phyloP scores from a whole-genome alignment of 2,329 filamentous ascomycete species.

The Gaeumannomyces tritici region DNA sequence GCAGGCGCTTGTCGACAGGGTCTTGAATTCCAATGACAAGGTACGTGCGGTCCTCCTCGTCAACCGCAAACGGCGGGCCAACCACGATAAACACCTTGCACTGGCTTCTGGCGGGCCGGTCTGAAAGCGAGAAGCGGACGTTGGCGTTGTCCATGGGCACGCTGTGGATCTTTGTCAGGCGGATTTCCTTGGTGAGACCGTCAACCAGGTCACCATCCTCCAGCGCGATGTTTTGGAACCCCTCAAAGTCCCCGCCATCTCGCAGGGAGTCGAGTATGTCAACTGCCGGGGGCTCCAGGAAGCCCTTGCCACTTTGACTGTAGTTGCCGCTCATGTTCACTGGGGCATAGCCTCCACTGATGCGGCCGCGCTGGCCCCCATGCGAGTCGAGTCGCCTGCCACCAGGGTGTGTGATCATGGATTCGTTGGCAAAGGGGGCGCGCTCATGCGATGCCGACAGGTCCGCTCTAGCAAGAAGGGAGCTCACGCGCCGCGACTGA shows the following conservation, averaged over 20 bases:
- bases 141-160: constrained; percentile 53
- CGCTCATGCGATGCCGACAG: constrained; percentile 78
- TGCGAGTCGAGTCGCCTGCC: constrained; percentile 65
- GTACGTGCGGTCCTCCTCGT: constrained; percentile 42
- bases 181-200: constrained; percentile 61
- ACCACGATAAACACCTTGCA: constrained; percentile 59
- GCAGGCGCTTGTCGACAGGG: constrained; percentile 54
- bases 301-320: constrained; percentile 45
- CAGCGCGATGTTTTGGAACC: constrained; percentile 62
- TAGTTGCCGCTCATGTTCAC: constrained; percentile 25
- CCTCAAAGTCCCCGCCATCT: constrained; percentile 52
- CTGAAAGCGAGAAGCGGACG: constrained; percentile 48
- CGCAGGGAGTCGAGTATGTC: constrained; percentile 59
- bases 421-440: constrained; percentile 65
- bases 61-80: constrained; percentile 44
- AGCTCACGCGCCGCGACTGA: constrained; percentile 75
- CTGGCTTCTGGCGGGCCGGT: constrained; percentile 40
- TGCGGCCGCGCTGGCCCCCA: constrained; percentile 53
- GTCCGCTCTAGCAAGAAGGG: constrained; percentile 78
- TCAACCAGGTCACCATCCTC: constrained; percentile 60
- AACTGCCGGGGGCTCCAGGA: constrained; percentile 60
- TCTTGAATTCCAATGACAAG: constrained; percentile 64
- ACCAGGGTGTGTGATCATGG: constrained; percentile 26
- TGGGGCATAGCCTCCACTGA: constrained; percentile 40
- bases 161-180: constrained; percentile 61